Conservation (phyloP, 1,284 basidiomycete species). For the Boletus semigastroideus region DNA sequence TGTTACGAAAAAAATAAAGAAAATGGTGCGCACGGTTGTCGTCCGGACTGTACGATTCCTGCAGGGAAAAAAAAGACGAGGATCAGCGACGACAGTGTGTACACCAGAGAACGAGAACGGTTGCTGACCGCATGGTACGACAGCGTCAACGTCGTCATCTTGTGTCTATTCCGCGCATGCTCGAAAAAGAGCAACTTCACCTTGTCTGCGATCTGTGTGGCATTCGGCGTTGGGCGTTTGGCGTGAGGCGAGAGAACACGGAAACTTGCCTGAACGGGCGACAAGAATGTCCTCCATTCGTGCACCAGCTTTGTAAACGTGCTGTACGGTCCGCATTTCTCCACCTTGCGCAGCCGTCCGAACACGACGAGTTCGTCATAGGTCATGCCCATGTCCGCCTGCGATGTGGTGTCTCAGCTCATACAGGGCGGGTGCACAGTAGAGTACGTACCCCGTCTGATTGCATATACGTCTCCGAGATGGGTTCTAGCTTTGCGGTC, state of each 20-base stretch:
- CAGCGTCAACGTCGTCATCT: constrained; percentile 99
- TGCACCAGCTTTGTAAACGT: constrained; percentile 94
- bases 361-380: constrained; percentile 96
- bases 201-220: constrained; percentile 87
- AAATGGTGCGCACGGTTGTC: constrained; percentile 77
- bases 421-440: too few species aligned
- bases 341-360: constrained; percentile 91
- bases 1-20: too few species aligned
- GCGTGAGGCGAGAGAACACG: too few species aligned
- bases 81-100: too few species aligned
- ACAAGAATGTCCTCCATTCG: constrained; percentile 85
- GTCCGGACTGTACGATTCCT: constrained; percentile 96
- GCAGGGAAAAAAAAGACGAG: background rate
- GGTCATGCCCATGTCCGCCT: constrained; percentile 99
- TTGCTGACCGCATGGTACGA: constrained; percentile 87
- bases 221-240: too few species aligned
- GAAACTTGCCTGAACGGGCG: constrained; percentile 67
- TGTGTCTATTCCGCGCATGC: constrained; percentile 95
- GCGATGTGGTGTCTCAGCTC: background rate
- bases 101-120: background rate
- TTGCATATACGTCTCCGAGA: constrained; percentile 83
- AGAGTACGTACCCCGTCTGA: constrained; percentile 75
- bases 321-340: constrained; percentile 96
- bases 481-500: constrained; percentile 96
- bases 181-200: constrained; percentile 98